A percentile compares a stretch with the other conserved stretches of the same genome.
Evolutionary conservation across 345 rosid species (phyloP).

Genomic region (Lumnitzera littorea): DNA sequence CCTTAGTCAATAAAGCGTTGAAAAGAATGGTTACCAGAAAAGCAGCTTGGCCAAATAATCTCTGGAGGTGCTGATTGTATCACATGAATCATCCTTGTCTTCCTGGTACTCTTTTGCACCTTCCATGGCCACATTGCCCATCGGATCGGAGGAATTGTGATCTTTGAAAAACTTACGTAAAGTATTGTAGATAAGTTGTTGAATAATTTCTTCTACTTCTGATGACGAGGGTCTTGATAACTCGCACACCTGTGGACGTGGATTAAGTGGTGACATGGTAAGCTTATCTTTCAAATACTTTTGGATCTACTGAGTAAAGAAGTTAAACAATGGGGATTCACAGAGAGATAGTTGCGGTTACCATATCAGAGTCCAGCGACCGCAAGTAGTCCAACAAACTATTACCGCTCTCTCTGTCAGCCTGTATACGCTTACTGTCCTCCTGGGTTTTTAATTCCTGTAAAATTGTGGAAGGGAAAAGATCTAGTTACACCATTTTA

Average conservation of each 20-base stretch:
- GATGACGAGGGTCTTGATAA: slow-evolving; percentile 77
- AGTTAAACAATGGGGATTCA: background rate
- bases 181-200: slow-evolving; percentile 68
- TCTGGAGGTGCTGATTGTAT: slow-evolving; percentile 55
- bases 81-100: slow-evolving; percentile 29
- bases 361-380: slow-evolving; percentile 73
- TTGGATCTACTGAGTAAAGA: background rate
- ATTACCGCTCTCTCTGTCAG: slow-evolving; percentile 50
- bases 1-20: background rate
- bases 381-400: slow-evolving; percentile 80
- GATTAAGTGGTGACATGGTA: background rate
- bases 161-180: slow-evolving; percentile 44
- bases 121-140: slow-evolving; percentile 22
- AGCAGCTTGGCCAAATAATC: slow-evolving; percentile 92
- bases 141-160: slow-evolving; percentile 21
- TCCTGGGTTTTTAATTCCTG: slow-evolving; percentile 69
- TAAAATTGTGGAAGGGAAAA: background rate
- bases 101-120: slow-evolving; percentile 20
- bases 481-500: background rate
- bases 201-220: slow-evolving; percentile 81
- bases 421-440: slow-evolving; percentile 39
- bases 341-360: slow-evolving; percentile 11
- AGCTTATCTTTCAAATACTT: background rate
- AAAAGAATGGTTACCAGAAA: slow-evolving; percentile 54
- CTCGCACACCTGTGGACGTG: slow-evolving; percentile 50